A percentile compares a stretch with the other conserved stretches of the same genome.
Evolutionary conservation across 192 early-diverging fungal genomes (phyloP).

Genomic region (Coemansia biformis): DNA sequence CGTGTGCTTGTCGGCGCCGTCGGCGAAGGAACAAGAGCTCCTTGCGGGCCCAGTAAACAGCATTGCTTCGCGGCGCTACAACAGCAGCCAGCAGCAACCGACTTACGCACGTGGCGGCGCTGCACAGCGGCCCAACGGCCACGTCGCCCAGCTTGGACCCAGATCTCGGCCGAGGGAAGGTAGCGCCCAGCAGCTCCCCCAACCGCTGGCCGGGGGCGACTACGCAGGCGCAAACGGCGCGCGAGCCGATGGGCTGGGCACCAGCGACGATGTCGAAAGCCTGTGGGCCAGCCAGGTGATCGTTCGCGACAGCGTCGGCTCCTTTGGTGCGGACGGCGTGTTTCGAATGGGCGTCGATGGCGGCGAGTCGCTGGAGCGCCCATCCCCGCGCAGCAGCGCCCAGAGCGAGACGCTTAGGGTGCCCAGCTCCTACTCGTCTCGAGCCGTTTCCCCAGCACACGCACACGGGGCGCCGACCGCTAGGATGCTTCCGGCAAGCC

Average conservation of each 20-base stretch:
- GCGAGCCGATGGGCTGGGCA: conserved; percentile 3
- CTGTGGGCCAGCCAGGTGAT: conserved; percentile 54
- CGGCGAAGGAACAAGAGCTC: conserved; percentile 60
- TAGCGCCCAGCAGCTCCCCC: background rate
- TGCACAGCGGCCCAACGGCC: conserved; percentile 10
- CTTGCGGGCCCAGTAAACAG: conserved; percentile 51
- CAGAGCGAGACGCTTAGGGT: conserved; percentile 2
- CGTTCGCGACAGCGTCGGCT: conserved; percentile 55
- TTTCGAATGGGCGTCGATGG: conserved; percentile 56
- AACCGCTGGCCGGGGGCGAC: background rate
- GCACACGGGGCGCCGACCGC: background rate
- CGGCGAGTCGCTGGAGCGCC: conserved; percentile 10
- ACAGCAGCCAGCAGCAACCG: conserved; percentile 13
- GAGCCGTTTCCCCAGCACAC: conserved; percentile 8
- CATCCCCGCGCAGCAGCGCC: too few species aligned
- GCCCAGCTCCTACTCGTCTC: conserved; percentile 4
- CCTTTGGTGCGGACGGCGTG: conserved; percentile 65
- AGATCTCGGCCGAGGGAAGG: conserved; percentile 6
- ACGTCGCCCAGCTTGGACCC: conserved; percentile 4
- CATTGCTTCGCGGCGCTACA: conserved; percentile 48
- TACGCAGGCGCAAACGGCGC: conserved; percentile 3
- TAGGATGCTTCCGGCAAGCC: conserved; percentile 1
- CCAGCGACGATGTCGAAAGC: conserved; percentile 37
- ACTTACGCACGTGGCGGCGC: background rate
- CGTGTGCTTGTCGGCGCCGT: conserved; percentile 53